phyloP scores from a whole-genome alignment of 441 rosid genomes.

The Aleurites moluccanus region DNA sequence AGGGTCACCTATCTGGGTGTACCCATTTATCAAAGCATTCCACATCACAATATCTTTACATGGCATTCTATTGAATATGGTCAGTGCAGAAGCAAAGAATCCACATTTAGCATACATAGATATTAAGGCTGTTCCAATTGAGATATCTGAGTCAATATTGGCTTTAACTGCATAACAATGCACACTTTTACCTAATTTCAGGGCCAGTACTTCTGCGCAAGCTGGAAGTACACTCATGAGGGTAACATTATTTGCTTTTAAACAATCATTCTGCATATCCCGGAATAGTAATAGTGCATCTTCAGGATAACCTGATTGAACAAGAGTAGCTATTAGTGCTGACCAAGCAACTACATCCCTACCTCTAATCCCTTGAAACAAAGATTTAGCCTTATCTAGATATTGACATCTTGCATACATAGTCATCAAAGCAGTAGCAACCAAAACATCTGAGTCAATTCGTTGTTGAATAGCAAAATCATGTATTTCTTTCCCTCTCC shows the following conservation, averaged over 20 bases:
- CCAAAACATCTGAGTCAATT: slow-evolving; percentile 36
- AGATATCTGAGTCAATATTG: slow-evolving; percentile 39
- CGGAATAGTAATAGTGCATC: slow-evolving; percentile 49
- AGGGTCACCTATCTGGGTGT: slow-evolving; percentile 40
- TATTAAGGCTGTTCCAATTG: slow-evolving; percentile 47
- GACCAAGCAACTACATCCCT: slow-evolving; percentile 66
- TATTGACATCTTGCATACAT: slow-evolving; percentile 66
- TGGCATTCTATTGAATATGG: slow-evolving; percentile 42
- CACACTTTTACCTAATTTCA: slow-evolving; percentile 51
- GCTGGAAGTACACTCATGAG: slow-evolving; percentile 50
- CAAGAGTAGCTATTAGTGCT: slow-evolving; percentile 49
- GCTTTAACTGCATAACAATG: slow-evolving; percentile 55
- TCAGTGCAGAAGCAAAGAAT: slow-evolving; percentile 35
- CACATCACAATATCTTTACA: slow-evolving; percentile 55
- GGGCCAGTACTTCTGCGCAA: slow-evolving; percentile 40
- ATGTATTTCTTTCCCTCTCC: slow-evolving; percentile 42
- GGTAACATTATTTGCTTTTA: slow-evolving; percentile 46
- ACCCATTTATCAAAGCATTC: slow-evolving; percentile 60
- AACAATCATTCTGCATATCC: slow-evolving; percentile 39
- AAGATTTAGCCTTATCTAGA: slow-evolving; percentile 35
- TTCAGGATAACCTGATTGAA: slow-evolving; percentile 48
- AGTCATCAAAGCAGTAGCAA: slow-evolving; percentile 50
- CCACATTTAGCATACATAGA: slow-evolving; percentile 66
- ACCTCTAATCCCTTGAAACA: slow-evolving; percentile 35
- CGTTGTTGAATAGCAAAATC: slow-evolving; percentile 33